A percentile compares a stretch with the other conserved stretches of the same genome.
Conservation (phyloP, 208 protist genomes). For the Leishmania tropica region DNA sequence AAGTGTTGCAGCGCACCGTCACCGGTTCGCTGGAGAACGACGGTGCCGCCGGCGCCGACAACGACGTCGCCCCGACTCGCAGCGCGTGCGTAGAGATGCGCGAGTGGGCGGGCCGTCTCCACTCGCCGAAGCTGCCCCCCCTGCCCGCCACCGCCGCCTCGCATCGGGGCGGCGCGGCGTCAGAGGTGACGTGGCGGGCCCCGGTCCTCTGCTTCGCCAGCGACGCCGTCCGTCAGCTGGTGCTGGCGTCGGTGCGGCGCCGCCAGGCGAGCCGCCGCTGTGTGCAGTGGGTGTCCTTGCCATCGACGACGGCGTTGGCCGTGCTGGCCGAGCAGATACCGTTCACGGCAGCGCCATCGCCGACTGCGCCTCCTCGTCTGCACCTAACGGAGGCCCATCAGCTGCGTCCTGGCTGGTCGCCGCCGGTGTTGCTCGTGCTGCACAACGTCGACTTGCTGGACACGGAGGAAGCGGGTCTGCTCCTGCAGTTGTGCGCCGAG, state of each 20-base stretch:
- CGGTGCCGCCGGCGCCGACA: neutral
- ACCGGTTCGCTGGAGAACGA: neutral
- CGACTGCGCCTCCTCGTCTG: slow-evolving; percentile 4
- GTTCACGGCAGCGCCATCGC: neutral
- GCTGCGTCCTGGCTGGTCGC: slow-evolving; percentile 16
- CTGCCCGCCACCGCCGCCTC: neutral
- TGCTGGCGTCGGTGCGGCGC: slow-evolving; percentile 14
- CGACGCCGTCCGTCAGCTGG: slow-evolving; percentile 22
- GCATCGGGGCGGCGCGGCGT: neutral
- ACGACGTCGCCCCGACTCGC: neutral
- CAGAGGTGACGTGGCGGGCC: slow-evolving; percentile 12
- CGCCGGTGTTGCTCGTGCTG: slow-evolving; percentile 52
- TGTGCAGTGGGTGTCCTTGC: slow-evolving; percentile 44
- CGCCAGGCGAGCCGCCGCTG: slow-evolving; percentile 30
- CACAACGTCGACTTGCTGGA: slow-evolving; percentile 74
- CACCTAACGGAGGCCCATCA: slow-evolving; percentile 4
- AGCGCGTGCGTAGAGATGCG: slow-evolving; percentile 14
- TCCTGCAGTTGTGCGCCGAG: slow-evolving; percentile 50
- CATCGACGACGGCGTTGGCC: slow-evolving; percentile 20
- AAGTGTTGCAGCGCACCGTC: slow-evolving; percentile 15
- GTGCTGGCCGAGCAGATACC: slow-evolving; percentile 11
- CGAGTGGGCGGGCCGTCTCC: slow-evolving; percentile 5
- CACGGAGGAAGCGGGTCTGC: slow-evolving; percentile 23
- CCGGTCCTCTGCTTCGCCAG: slow-evolving; percentile 14
- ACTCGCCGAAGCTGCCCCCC: slow-evolving; percentile 13